Percentiles rank a stretch among this genome's conserved stretches.
Evolutionary conservation across 2,329 filamentous ascomycete genomes (phyloP).

Genomic region (Xylaria sp.): DNA sequence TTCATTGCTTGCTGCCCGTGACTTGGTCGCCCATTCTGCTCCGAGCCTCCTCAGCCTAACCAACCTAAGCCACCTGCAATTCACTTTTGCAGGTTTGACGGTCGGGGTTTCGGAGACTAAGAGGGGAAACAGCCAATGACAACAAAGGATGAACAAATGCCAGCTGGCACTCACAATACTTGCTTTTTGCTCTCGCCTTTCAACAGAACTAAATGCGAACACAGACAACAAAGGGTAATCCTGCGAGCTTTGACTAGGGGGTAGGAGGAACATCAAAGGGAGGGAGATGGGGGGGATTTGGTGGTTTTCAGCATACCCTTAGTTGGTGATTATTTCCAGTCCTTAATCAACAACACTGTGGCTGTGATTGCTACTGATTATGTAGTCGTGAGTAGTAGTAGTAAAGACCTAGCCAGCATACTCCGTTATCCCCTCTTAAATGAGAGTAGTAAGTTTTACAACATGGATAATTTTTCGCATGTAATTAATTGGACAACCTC

Average conservation of each 20-base stretch:
- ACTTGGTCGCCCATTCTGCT: conserved; percentile 22
- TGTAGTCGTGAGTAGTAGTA: conserved; percentile 39
- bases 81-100: conserved; percentile 41
- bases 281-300: conserved; percentile 37
- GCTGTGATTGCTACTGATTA: conserved; percentile 41
- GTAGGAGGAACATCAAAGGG: conserved; percentile 24
- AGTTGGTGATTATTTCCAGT: conserved; percentile 37
- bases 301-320: conserved; percentile 51
- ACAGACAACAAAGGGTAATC: conserved; percentile 36
- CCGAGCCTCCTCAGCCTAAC: conserved; percentile 26
- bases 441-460: conserved; percentile 50
- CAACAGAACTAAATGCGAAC: conserved; percentile 39
- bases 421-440: conserved; percentile 48
- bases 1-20: conserved; percentile 31
- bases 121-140: conserved; percentile 38
- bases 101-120: conserved; percentile 29
- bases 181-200: conserved; percentile 34
- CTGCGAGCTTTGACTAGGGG: conserved; percentile 37
- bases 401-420: conserved; percentile 38
- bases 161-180: conserved; percentile 43
- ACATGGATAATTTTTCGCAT: conserved; percentile 41
- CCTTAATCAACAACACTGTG: conserved; percentile 39
- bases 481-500: conserved; percentile 37
- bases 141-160: conserved; percentile 44
- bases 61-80: conserved; percentile 37